Percentiles rank a stretch among this genome's conserved stretches.
phyloP scores from a whole-genome alignment of 257 asterid species.

The Salvia hispanica region DNA sequence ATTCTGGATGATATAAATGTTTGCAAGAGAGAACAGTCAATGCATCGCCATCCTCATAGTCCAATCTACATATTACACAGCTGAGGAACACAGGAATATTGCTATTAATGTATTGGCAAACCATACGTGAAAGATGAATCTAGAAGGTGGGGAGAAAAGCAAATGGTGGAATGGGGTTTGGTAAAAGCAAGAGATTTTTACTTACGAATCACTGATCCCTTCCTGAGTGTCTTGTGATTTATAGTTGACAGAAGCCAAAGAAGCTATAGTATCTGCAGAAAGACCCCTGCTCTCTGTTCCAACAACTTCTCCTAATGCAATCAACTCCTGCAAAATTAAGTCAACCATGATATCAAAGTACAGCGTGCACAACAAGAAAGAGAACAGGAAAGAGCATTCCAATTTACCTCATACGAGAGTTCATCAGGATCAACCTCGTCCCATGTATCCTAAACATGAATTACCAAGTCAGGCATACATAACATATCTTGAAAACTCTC shows the following conservation, averaged over 20 bases:
- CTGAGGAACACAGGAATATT: slow-evolving; percentile 45
- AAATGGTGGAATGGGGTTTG: not conserved
- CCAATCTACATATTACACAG: slow-evolving; percentile 92
- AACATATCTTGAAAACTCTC: slow-evolving; percentile 11
- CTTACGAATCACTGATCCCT: slow-evolving; percentile 82
- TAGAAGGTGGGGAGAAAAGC: too few species aligned
- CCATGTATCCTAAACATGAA: slow-evolving; percentile 72
- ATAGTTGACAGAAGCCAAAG: slow-evolving; percentile 71
- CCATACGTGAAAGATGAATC: too few species aligned
- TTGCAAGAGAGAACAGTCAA: slow-evolving; percentile 86
- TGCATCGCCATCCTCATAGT: slow-evolving; percentile 80
- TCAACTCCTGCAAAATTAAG: slow-evolving; percentile 64
- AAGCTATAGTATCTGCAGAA: slow-evolving; percentile 78
- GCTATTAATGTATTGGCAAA: not conserved
- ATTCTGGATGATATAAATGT: slow-evolving; percentile 81
- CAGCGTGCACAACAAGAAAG: slow-evolving; percentile 14
- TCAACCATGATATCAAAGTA: slow-evolving; percentile 20
- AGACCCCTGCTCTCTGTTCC: slow-evolving; percentile 98
- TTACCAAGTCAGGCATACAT: slow-evolving; percentile 24
- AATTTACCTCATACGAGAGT: slow-evolving; percentile 82
- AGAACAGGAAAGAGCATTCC: not conserved
- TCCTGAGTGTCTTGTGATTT: slow-evolving; percentile 58
- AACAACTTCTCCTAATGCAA: slow-evolving; percentile 92
- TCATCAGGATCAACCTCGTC: slow-evolving; percentile 94
- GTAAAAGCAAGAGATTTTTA: slow-evolving; percentile 32